Evolutionary conservation across 805 yeast genomes (phyloP).

Genomic region (Ogataea kodamae): DNA sequence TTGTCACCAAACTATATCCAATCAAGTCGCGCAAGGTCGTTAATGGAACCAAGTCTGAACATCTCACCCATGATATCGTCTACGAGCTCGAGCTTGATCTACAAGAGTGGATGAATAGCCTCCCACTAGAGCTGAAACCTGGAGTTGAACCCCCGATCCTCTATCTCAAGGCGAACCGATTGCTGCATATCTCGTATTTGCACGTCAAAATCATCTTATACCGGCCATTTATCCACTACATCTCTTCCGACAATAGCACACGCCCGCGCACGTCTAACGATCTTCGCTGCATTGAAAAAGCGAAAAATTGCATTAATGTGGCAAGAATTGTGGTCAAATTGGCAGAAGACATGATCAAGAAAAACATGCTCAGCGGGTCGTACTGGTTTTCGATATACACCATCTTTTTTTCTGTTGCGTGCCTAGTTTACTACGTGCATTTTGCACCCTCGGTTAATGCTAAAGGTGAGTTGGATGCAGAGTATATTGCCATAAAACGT

Average conservation of each 20-base stretch:
- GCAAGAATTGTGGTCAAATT: conserved; percentile 78
- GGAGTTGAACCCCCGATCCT: conserved; percentile 63
- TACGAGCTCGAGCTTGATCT: conserved; percentile 65
- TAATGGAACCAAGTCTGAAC: conserved; percentile 31
- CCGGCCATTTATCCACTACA: conserved; percentile 84
- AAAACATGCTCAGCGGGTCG: conserved; percentile 71
- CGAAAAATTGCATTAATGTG: conserved; percentile 78
- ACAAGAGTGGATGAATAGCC: conserved; percentile 63
- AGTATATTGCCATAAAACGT: conserved; percentile 55
- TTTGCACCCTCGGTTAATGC: conserved; percentile 34
- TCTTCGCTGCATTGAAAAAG: conserved; percentile 64
- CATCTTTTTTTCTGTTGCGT: conserved; percentile 83
- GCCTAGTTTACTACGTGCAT: conserved; percentile 77
- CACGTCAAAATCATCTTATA: conserved; percentile 79
- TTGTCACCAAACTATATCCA: conserved; percentile 73
- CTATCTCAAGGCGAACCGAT: conserved; percentile 70
- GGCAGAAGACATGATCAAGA: conserved; percentile 75
- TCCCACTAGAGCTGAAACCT: conserved; percentile 72
- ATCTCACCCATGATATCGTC: conserved; percentile 40
- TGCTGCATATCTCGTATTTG: conserved; percentile 65
- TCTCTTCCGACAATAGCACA: conserved; percentile 49
- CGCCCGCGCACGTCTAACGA: conserved; percentile 36
- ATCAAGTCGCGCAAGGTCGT: conserved; percentile 42
- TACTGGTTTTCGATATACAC: conserved; percentile 93
- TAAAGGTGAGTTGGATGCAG: conserved; percentile 42